These are phyloP conservation scores for Lentinus tigrinus DNA, from an alignment of 768 basidiomycete genomes.

Conservation along the genomic window DNA sequence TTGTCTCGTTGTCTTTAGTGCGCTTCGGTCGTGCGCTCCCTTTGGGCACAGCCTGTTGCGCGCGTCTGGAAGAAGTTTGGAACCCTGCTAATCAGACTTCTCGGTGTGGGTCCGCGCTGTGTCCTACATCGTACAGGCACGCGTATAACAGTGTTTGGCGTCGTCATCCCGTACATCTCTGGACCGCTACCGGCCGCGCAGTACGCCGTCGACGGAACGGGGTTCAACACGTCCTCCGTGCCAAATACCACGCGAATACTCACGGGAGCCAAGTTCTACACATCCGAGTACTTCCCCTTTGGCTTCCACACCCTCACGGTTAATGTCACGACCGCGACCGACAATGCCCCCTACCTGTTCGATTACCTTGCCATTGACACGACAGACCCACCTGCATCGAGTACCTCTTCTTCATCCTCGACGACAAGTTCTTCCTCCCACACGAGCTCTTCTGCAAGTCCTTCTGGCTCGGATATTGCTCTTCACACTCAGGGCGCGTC, in stretches of 20 bases:
- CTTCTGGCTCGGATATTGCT: not conserved
- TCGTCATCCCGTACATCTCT: not conserved
- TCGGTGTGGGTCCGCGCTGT: not conserved
- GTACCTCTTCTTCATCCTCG: not conserved
- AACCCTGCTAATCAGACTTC: not conserved
- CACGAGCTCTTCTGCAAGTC: not conserved
- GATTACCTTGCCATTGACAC: slow-evolving; percentile 1
- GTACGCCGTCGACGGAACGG: not conserved
- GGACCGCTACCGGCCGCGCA: not conserved
- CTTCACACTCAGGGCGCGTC: not conserved
- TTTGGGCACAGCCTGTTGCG: not conserved
- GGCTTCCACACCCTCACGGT: not conserved
- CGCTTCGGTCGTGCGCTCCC: not conserved
- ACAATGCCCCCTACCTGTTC: not conserved
- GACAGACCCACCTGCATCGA: not conserved
- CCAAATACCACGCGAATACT: not conserved
- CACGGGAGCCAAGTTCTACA: not conserved
- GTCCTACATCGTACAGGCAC: not conserved
- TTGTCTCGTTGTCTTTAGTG: not conserved
- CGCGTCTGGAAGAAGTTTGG: not conserved
- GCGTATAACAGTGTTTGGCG: not conserved
- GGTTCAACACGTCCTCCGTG: not conserved
- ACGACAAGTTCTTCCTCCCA: not conserved
- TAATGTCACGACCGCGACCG: not conserved
- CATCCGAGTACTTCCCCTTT: not conserved